Evolutionary conservation across 2,329 filamentous ascomycete genomes (phyloP).

Genomic region (Mycosphaerella sp.): DNA sequence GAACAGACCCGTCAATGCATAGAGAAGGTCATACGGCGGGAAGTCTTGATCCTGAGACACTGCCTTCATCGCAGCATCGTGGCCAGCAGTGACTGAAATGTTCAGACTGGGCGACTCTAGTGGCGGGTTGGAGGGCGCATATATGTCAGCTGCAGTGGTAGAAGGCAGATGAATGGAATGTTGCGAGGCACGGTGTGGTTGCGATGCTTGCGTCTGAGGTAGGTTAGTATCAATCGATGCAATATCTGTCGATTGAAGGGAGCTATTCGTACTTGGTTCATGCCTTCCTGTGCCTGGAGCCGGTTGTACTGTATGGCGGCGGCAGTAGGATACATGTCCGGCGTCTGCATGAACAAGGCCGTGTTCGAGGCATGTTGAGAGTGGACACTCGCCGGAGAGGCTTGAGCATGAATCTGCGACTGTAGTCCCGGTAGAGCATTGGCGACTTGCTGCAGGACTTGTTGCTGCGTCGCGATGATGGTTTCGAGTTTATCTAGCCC

Average conservation of each 20-base stretch:
- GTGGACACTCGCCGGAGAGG: conserved; percentile 19
- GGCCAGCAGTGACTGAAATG: conserved; percentile 36
- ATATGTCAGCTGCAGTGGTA: conserved; percentile 22
- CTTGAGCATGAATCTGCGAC: conserved; percentile 3
- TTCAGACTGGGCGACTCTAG: conserved; percentile 55
- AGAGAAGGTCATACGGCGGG: conserved; percentile 55
- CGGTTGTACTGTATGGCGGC: conserved; percentile 25
- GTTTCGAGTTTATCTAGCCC: conserved; percentile 42
- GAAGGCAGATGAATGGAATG: conserved; percentile 18
- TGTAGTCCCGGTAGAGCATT: conserved; percentile 21
- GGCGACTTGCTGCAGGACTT: conserved; percentile 41
- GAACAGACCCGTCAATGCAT: conserved; percentile 55
- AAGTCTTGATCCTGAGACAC: conserved; percentile 43
- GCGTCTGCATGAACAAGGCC: conserved; percentile 43
- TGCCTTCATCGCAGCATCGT: conserved; percentile 20
- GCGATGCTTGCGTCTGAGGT: conserved; percentile 8
- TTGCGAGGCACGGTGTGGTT: conserved; percentile 22
- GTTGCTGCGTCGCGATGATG: conserved; percentile 41
- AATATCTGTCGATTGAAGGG: background rate
- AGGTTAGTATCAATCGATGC: conserved; percentile 7
- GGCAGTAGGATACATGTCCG: conserved; percentile 33
- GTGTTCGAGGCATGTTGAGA: conserved; percentile 42
- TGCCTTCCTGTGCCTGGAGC: conserved; percentile 14
- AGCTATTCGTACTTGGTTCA: background rate
- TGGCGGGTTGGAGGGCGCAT: conserved; percentile 35